phyloP scores from a whole-genome alignment of 345 rosid genomes.

The Linum tenue region DNA sequence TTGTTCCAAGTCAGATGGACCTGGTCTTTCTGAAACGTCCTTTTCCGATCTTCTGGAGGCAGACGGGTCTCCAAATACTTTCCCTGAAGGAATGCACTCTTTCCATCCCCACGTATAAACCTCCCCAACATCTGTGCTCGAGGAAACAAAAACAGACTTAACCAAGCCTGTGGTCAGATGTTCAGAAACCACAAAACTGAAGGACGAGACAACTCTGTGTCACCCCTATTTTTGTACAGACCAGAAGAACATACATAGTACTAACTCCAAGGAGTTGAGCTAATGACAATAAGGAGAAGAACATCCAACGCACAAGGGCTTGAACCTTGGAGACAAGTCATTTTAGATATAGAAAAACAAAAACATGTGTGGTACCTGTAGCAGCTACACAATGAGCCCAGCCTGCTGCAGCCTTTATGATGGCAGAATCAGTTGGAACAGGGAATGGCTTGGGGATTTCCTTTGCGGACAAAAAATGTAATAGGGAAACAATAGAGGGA shows the following conservation, averaged over 20 bases:
- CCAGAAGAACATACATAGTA: no score
- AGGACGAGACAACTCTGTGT: no score
- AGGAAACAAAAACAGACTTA: not conserved
- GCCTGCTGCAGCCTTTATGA: slow-evolving; percentile 74
- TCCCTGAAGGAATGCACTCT: slow-evolving; percentile 94
- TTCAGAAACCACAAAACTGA: not conserved
- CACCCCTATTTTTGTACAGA: no score
- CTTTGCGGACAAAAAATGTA: slow-evolving; percentile 21
- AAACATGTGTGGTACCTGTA: slow-evolving; percentile 40
- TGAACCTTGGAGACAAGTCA: no score
- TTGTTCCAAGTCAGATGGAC: slow-evolving; percentile 31
- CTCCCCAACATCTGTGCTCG: slow-evolving; percentile 50
- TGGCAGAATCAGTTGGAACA: slow-evolving; percentile 64
- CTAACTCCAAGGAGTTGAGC: no score
- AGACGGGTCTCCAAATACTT: slow-evolving; percentile 48
- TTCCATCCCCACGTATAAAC: slow-evolving; percentile 99
- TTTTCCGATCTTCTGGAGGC: slow-evolving; percentile 30
- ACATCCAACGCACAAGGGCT: no score
- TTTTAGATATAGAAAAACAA: no score
- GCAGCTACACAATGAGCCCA: slow-evolving; percentile 98
- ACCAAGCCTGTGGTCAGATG: not conserved
- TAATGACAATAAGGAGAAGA: no score
- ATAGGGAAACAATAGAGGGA: not conserved
- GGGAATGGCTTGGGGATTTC: slow-evolving; percentile 94
- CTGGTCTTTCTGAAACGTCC: slow-evolving; percentile 50